Evolutionary conservation across 306 rosid species (phyloP).

Genomic region (Biancaea sappan): DNA sequence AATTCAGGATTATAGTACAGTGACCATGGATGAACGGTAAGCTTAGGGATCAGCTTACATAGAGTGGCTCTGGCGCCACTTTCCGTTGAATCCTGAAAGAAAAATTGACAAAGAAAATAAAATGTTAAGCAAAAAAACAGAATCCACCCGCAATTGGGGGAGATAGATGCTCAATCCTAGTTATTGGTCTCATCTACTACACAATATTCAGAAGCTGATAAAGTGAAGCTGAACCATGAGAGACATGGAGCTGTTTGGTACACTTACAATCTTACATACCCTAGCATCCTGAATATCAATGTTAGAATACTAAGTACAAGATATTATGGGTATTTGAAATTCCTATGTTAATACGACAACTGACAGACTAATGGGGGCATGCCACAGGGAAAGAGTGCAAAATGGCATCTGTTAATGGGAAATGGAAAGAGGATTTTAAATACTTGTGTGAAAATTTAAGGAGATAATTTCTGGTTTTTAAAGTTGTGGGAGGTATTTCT

Average conservation of each 20-base stretch:
- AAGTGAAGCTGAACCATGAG: neutral
- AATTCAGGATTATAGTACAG: neutral
- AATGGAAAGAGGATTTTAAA: neutral
- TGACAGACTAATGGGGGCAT: neutral
- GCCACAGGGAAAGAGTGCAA: neutral
- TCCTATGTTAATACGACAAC: too few relatives aligned
- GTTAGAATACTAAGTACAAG: too few relatives aligned
- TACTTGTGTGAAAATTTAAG: neutral
- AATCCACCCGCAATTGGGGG: neutral
- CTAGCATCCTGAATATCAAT: too few relatives aligned
- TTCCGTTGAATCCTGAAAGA: conserved; percentile 80
- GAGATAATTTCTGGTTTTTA: neutral
- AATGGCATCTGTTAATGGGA: neutral
- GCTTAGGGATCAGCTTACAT: conserved; percentile 35
- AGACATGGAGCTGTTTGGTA: neutral
- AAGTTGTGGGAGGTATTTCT: neutral
- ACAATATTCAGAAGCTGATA: neutral
- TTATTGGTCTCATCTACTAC: neutral
- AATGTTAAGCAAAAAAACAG: conserved; percentile 17
- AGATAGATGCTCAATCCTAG: neutral
- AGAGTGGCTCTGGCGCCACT: conserved; percentile 81
- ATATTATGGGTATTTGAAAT: neutral
- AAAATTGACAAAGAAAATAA: conserved; percentile 30
- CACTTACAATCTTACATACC: neutral
- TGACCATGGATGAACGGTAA: neutral